Conservation (phyloP, 2,329 filamentous ascomycete species). For the Cordyceps farinosa region DNA sequence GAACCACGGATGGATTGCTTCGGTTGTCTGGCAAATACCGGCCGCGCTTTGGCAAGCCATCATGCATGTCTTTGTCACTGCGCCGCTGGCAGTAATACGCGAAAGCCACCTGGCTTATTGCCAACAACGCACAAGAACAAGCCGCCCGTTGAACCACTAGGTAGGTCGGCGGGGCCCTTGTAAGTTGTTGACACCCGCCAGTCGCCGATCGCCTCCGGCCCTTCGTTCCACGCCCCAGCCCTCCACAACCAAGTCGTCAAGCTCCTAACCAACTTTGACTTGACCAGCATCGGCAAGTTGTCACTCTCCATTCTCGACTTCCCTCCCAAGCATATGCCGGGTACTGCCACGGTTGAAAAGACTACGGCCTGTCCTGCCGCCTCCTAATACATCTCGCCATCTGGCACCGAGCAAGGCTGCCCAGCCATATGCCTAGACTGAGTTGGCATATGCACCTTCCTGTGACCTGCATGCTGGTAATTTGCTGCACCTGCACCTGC, state of each 20-base stretch:
- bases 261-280: not conserved
- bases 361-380: not conserved
- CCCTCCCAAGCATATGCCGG: not conserved
- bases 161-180: constrained; percentile 8
- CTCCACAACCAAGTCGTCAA: not conserved
- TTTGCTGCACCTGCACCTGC: constrained; percentile 16
- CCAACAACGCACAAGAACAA: constrained; percentile 5
- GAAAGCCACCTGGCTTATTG: not conserved
- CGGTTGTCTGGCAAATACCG: not conserved
- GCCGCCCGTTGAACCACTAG: constrained; percentile 6
- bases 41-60: not conserved
- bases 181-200: constrained; percentile 12
- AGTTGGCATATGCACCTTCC: constrained; percentile 10
- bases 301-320: not conserved
- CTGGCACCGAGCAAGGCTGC: not conserved
- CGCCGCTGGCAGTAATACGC: not conserved
- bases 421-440: not conserved
- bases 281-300: not conserved
- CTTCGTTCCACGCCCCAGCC: constrained; percentile 3
- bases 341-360: not conserved
- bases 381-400: not conserved
- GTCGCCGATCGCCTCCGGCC: constrained; percentile 11
- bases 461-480: constrained; percentile 13
- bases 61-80: constrained; percentile 10
- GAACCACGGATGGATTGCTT: not conserved